Base-by-base conservation (phyloP, 2,329 filamentous ascomycete species). In the Diaporthe aspalathi region DNA sequence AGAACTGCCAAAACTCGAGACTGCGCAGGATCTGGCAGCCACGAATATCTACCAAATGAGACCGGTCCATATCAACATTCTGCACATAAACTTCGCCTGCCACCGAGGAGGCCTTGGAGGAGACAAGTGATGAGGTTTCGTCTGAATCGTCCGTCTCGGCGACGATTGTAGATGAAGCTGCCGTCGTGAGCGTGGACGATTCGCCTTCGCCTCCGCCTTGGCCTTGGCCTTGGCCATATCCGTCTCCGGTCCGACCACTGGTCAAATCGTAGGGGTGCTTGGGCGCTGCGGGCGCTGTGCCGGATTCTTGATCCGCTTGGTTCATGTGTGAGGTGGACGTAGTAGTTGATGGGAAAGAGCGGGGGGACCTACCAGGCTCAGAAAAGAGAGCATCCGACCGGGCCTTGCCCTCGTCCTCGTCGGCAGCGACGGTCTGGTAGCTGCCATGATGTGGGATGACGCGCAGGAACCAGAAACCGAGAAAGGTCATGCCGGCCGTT, bases 1-100 rank as follows among this genome's bases (percentile, higher is more conserved):
- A 98, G 35, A 97, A 83, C 78, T 97, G 93, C 94, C 95, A 98
- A 81, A 98, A 99, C 75, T 97, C 92, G 60, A 91, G 77, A 73
- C 88, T 90, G 67, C 85, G 85, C 40, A 97, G 83, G 78, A 99
- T 86, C 20, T 88, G 87, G 78, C 94, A 85, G 74, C 96, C 96
- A 79, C 95, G 93, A 78, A 98, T 92, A 90, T 98, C 96, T 94
- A 93, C 82, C 87, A 91, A 91, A 83, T 92, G 92, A 86, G 91
- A 92, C 85, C 90, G 89, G 86, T 90, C 86, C 82, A 90, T 86
- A 88, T 92, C 89, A 88, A 92, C 86, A 82, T 84, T 88, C 83
- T 85, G 84, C 76, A 87, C 81, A 78, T 86, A 82, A 63, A 87
- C 81, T 75, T 88, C 85, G 74, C 84, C 84, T 49, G 84, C 82